A percentile compares a stretch with the other conserved stretches of the same genome.
Evolutionary conservation across 495 filamentous ascomycete genomes (phyloP).

Genomic region (Lophium mytilinum): DNA sequence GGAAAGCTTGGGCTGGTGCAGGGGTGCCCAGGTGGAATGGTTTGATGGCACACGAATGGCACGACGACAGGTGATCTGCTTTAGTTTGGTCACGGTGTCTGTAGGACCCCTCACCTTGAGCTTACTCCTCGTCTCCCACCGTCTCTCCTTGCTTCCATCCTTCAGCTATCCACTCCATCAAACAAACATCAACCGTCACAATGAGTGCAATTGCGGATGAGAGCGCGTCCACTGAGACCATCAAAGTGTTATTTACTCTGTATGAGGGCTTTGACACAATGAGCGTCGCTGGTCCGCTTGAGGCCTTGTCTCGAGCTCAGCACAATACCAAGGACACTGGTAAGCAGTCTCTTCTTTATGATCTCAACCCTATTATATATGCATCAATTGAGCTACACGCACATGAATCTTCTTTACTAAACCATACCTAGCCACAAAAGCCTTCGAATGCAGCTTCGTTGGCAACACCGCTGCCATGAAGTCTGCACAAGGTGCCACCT

Average conservation of each 20-base stretch:
- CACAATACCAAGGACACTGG: conserved; percentile 55
- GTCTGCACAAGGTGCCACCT: conserved; percentile 36
- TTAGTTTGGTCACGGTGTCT: no score
- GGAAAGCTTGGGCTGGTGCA: no score
- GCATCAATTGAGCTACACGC: background rate
- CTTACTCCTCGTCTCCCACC: background rate
- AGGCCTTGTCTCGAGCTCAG: conserved; percentile 50
- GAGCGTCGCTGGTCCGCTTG: conserved; percentile 61
- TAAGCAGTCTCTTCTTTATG: conserved; percentile 22
- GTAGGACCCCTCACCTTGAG: no score
- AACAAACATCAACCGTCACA: conserved; percentile 16
- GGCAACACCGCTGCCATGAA: conserved; percentile 29
- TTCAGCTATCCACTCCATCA: background rate
- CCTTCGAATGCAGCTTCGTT: conserved; percentile 39
- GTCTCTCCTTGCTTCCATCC: background rate
- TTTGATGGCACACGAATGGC: no score
- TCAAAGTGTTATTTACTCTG: conserved; percentile 48
- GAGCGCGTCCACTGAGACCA: conserved; percentile 30
- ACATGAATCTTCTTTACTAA: background rate
- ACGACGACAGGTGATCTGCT: no score
- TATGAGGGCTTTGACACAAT: conserved; percentile 45
- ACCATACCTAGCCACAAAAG: conserved; percentile 32
- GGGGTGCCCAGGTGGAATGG: no score
- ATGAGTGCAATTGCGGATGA: conserved; percentile 39
- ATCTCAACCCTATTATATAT: background rate